phyloP scores from a whole-genome alignment of 106 monocot species.

The Agapanthus africanus region DNA sequence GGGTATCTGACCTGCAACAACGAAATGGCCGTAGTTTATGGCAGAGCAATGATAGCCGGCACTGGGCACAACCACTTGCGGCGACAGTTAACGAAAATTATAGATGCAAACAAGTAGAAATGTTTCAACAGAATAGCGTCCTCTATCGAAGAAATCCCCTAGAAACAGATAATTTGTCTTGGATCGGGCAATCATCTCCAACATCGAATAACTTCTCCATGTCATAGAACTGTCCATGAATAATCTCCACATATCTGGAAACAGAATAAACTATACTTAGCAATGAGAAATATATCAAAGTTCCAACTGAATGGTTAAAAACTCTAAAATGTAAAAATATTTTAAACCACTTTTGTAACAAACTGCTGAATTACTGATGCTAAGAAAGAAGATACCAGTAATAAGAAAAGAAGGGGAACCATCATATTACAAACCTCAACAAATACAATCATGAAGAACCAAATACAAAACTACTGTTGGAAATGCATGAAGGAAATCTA shows the following conservation, averaged over 20 bases:
- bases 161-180: constrained; percentile 96
- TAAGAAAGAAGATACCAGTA: not conserved
- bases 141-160: constrained; percentile 97
- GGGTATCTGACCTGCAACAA: constrained; percentile 82
- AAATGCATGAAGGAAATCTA: too few species aligned
- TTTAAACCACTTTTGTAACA: not conserved
- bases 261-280: not conserved
- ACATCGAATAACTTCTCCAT: constrained; percentile 92
- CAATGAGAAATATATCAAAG: not conserved
- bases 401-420: not conserved
- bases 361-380: constrained; percentile 1
- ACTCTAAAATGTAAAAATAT: not conserved
- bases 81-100: not conserved
- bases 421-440: not conserved
- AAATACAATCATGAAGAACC: not conserved
- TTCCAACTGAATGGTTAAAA: not conserved
- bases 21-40: not conserved
- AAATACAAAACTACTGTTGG: not conserved
- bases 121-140: constrained; percentile 98
- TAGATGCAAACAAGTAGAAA: constrained; percentile 55
- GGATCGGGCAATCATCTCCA: constrained; percentile 92
- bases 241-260: constrained; percentile 93
- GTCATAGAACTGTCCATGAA: constrained; percentile 98
- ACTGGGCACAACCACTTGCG: not conserved
- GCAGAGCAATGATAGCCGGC: not conserved